A percentile compares a stretch with the other conserved stretches of the same genome.
phyloP scores from a whole-genome alignment of 2,329 filamentous ascomycete species.

The Xylaria sp. region DNA sequence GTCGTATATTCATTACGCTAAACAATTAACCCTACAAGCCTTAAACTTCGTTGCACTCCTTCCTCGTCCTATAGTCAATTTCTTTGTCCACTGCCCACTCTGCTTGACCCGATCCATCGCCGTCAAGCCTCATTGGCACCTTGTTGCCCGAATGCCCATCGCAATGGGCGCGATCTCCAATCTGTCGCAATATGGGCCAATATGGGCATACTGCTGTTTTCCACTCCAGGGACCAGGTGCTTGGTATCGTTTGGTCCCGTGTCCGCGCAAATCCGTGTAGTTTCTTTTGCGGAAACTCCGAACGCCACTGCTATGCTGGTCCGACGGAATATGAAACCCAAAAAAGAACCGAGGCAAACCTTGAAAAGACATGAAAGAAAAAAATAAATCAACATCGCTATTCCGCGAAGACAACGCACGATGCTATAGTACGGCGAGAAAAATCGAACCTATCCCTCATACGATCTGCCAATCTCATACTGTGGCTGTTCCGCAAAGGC shows the following conservation, averaged over 20 bases:
- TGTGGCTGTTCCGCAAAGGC: background rate
- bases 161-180: background rate
- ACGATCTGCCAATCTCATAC: background rate
- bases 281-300: constrained; percentile 3
- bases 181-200: constrained; percentile 2
- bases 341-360: background rate
- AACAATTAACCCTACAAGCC: constrained; percentile 8
- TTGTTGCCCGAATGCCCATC: constrained; percentile 11
- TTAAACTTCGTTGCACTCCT: background rate
- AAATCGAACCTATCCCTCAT: background rate
- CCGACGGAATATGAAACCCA: constrained; percentile 12
- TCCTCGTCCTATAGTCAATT: constrained; percentile 18
- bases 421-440: constrained; percentile 25
- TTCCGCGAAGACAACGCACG: background rate
- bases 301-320: constrained; percentile 43
- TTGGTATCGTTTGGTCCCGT: background rate
- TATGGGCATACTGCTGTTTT: constrained; percentile 11
- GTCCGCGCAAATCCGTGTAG: constrained; percentile 12
- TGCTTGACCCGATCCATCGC: constrained; percentile 2
- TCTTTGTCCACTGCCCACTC: background rate
- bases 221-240: background rate
- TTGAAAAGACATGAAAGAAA: background rate
- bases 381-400: background rate
- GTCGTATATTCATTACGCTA: constrained; percentile 5
- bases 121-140: background rate